A percentile compares a stretch with the other conserved stretches of the same genome.
These are phyloP conservation scores for Rhytidiadelphus loreus DNA, from an alignment of 225 moss, liverwort and hornwort genomes.

Conservation along the genomic window DNA sequence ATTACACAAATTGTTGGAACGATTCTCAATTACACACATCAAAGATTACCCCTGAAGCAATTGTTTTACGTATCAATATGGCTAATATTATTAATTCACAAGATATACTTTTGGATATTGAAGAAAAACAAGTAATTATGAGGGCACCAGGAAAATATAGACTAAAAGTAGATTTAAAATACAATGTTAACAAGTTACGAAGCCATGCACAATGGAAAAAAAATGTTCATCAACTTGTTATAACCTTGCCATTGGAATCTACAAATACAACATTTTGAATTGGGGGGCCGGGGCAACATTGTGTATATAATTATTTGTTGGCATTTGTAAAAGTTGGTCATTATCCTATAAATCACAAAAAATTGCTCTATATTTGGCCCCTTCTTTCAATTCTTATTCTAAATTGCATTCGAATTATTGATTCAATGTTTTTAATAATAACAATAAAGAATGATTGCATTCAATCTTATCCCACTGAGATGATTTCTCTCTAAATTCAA, in stretches of 20 bases:
- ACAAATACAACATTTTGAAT: background rate
- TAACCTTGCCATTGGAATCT: background rate
- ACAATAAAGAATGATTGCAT: background rate
- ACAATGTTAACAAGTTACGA: background rate
- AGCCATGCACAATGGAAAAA: constrained; percentile 5
- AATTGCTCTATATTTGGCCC: no score
- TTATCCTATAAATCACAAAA: background rate
- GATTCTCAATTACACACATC: background rate
- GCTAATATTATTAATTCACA: background rate
- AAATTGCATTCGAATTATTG: background rate
- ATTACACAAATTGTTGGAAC: background rate
- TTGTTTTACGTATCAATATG: background rate
- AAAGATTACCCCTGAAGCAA: background rate
- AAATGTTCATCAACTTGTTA: background rate
- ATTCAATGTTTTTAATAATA: background rate
- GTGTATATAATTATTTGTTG: background rate
- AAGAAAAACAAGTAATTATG: constrained; percentile 3
- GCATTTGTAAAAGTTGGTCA: background rate
- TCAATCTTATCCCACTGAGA: background rate
- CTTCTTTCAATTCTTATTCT: background rate
- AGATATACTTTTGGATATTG: constrained; percentile 1
- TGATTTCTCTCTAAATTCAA: background rate
- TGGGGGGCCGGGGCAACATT: fast-evolving
- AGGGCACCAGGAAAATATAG: constrained; percentile 11
- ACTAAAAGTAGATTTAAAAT: background rate